Conservation (phyloP, 2,329 filamentous ascomycete genomes). For the Fusarium hainanense region DNA sequence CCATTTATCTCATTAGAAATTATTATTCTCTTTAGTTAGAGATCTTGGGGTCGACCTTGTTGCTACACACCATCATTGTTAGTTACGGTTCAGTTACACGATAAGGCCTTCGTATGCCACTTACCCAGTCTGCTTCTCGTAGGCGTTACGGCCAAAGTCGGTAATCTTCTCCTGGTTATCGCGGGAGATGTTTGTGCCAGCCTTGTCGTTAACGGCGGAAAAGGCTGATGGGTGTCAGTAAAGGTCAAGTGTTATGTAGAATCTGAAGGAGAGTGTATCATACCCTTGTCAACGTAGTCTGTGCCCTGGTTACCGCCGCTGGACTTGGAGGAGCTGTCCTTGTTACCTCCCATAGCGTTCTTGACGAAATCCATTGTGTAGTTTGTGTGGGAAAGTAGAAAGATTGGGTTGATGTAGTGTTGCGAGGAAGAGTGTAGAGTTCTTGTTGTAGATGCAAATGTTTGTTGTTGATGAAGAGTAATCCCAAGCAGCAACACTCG, state of each 20-base stretch:
- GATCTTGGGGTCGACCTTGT: constrained; percentile 47
- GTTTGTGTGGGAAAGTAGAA: not conserved
- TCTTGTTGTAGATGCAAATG: not conserved
- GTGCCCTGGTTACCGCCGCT: constrained; percentile 8
- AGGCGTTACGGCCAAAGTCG: constrained; percentile 50
- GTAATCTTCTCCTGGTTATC: constrained; percentile 55
- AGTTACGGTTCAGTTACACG: not conserved
- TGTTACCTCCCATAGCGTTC: constrained; percentile 28
- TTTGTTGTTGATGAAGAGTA: not conserved
- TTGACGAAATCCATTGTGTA: constrained; percentile 54
- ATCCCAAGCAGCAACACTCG: not conserved
- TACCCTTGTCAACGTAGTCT: constrained; percentile 56
- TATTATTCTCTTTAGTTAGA: constrained; percentile 49
- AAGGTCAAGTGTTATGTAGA: not conserved
- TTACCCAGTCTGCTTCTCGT: constrained; percentile 54
- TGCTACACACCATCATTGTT: constrained; percentile 21
- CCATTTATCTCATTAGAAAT: constrained; percentile 24
- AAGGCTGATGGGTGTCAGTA: constrained; percentile 43
- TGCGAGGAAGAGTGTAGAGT: not conserved
- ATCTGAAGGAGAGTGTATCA: not conserved
- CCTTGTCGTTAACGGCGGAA: constrained; percentile 48
- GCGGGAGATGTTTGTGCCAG: constrained; percentile 50
- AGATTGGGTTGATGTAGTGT: not conserved
- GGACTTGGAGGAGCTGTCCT: constrained; percentile 7
- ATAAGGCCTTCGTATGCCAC: constrained; percentile 10